These are phyloP conservation scores for Septoria petroselini DNA, from an alignment of 2,329 filamentous ascomycete species.

Conservation along the genomic window DNA sequence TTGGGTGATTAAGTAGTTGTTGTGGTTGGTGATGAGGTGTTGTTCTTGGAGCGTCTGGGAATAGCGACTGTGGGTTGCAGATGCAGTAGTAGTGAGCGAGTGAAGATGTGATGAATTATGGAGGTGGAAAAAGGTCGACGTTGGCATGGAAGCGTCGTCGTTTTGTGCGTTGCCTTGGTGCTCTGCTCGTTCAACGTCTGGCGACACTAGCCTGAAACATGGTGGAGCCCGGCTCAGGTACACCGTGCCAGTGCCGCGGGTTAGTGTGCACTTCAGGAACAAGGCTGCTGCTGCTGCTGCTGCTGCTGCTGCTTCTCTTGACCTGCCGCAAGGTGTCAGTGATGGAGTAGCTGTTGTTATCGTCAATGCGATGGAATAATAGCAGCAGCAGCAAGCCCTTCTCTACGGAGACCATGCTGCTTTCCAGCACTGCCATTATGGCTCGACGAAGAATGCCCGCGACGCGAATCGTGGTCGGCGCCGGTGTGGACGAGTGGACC, in stretches of 20 bases:
- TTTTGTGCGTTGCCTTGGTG: constrained; percentile 18
- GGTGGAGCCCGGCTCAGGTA: neutral
- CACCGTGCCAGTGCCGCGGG: too few relatives aligned
- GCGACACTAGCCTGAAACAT: constrained; percentile 12
- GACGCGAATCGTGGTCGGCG: neutral
- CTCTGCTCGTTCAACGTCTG: constrained; percentile 7
- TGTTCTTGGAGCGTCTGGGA: constrained; percentile 3
- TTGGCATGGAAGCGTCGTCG: constrained; percentile 4
- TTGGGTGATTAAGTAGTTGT: constrained; percentile 16
- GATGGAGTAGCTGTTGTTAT: too few relatives aligned
- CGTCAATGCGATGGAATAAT: too few relatives aligned
- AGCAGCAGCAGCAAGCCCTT: too few relatives aligned
- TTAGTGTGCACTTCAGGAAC: too few relatives aligned
- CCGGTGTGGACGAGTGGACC: too few relatives aligned
- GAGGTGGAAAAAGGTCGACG: constrained; percentile 1
- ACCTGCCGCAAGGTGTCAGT: too few relatives aligned
- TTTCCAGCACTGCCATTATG: too few relatives aligned
- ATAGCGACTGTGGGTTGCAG: constrained; percentile 16
- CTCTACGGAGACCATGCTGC: too few relatives aligned
- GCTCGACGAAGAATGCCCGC: neutral
- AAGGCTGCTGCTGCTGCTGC: too few relatives aligned
- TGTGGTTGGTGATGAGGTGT: constrained; percentile 9
- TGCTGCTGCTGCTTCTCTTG: too few relatives aligned
- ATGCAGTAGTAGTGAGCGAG: constrained; percentile 13
- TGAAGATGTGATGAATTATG: constrained; percentile 1